Conservation (phyloP, 192 early-diverging fungal genomes). For the Rhizophagus clarus region DNA sequence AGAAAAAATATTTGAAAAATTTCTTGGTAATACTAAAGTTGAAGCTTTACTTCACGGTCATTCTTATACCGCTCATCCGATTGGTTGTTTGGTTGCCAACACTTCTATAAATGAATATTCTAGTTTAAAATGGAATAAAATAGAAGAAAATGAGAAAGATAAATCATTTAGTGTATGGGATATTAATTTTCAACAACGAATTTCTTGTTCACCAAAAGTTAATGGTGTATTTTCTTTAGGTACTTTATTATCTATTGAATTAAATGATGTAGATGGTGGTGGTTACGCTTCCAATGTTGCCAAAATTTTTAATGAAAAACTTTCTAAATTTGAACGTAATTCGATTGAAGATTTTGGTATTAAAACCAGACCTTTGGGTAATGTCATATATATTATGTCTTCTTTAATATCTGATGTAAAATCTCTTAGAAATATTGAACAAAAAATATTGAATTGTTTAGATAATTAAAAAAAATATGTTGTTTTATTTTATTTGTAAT, state of each 20-base stretch:
- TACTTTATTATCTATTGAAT: conserved; percentile 67
- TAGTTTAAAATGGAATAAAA: conserved; percentile 34
- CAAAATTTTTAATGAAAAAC: conserved; percentile 34
- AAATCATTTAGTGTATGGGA: conserved; percentile 58
- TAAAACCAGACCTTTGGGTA: conserved; percentile 72
- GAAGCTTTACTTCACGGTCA: conserved; percentile 82
- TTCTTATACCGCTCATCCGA: conserved; percentile 81
- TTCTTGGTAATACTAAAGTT: conserved; percentile 61
- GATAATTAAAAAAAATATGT: neutral
- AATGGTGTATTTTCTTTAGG: conserved; percentile 70
- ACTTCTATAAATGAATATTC: conserved; percentile 56
- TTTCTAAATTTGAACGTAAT: conserved; percentile 35
- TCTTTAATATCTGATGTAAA: conserved; percentile 53
- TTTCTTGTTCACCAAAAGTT: conserved; percentile 61
- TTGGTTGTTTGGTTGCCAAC: conserved; percentile 74
- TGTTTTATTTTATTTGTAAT: no score
- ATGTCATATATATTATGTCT: conserved; percentile 78
- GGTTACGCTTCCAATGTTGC: conserved; percentile 58
- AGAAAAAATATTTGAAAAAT: conserved; percentile 65
- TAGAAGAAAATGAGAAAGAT: conserved; percentile 38
- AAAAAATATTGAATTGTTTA: conserved; percentile 43
- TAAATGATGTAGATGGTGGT: conserved; percentile 43
- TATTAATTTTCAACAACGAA: conserved; percentile 38
- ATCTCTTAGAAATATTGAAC: conserved; percentile 48
- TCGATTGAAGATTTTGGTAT: conserved; percentile 42